These are phyloP conservation scores for Aspergillus leporis DNA, from an alignment of 495 filamentous ascomycete species.

Conservation along the genomic window DNA sequence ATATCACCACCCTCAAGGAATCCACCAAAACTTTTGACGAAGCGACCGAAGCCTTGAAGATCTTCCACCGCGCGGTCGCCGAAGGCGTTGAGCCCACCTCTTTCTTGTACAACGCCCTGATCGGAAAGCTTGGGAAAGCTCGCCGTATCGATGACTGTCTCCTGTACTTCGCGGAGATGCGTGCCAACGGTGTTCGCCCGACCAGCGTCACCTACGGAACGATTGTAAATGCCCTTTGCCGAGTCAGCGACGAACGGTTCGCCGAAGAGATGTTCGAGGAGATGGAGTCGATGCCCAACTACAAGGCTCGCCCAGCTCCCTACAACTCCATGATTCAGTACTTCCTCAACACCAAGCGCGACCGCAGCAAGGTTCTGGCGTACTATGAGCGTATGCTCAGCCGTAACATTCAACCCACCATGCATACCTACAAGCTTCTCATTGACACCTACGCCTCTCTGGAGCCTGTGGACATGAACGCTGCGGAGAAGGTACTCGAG, in stretches of 20 bases:
- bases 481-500: constrained; percentile 82
- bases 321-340: constrained; percentile 99
- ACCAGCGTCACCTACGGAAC: constrained; percentile 98
- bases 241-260: constrained; percentile 95
- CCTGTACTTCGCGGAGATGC: constrained; percentile 98
- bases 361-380: constrained; percentile 87
- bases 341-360: constrained; percentile 95
- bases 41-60: constrained; percentile 92
- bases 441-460: constrained; percentile 94
- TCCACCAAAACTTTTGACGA: constrained; percentile 97
- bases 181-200: constrained; percentile 84
- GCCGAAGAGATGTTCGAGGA: constrained; percentile 98
- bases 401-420: constrained; percentile 84
- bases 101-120: constrained; percentile 97
- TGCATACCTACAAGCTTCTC: constrained; percentile 96
- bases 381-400: constrained; percentile 94
- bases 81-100: constrained; percentile 94
- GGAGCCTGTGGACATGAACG: constrained; percentile 86
- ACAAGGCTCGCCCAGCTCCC: constrained; percentile 93
- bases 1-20: constrained; percentile 97
- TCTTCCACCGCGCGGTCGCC: constrained; percentile 90
- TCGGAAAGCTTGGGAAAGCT: constrained; percentile 96
- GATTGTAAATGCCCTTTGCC: constrained; percentile 95
- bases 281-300: constrained; percentile 98
- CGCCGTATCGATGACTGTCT: constrained; percentile 97